These are phyloP conservation scores for Trematosphaeria pertusa DNA, from an alignment of 2,329 filamentous ascomycete species.

Conservation along the genomic window DNA sequence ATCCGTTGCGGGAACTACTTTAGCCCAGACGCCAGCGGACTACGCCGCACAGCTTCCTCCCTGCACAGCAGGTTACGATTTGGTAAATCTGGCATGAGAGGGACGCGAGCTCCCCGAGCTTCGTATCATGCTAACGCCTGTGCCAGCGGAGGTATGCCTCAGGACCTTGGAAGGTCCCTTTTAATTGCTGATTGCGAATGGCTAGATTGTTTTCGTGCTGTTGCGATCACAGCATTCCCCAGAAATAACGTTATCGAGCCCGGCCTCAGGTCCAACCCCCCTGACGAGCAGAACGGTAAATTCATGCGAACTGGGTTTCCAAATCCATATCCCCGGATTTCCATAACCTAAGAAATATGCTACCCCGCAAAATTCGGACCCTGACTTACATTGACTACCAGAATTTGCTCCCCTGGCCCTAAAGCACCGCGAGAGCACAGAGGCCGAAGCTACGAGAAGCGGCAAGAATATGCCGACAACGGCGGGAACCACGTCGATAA, in stretches of 20 bases:
- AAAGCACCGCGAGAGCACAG: background rate
- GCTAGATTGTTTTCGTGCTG: background rate
- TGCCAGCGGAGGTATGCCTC: no score
- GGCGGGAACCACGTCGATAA: constrained; percentile 18
- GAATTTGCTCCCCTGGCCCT: constrained; percentile 14
- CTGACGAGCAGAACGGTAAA: no score
- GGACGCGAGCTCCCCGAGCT: background rate
- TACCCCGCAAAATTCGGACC: constrained; percentile 43
- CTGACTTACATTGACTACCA: constrained; percentile 8
- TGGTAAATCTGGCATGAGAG: constrained; percentile 2
- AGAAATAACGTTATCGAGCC: background rate
- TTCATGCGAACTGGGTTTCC: no score
- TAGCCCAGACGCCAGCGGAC: constrained; percentile 35
- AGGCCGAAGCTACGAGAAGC: constrained; percentile 7
- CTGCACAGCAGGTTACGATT: constrained; percentile 2
- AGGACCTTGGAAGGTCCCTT: no score
- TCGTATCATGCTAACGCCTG: no score
- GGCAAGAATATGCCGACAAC: constrained; percentile 16
- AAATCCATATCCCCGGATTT: constrained; percentile 27
- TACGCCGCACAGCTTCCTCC: constrained; percentile 21
- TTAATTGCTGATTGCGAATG: no score
- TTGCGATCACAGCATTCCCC: background rate
- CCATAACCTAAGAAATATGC: constrained; percentile 38
- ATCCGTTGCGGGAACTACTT: constrained; percentile 36
- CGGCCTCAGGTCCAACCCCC: background rate